phyloP scores from a whole-genome alignment of 2,329 filamentous ascomycete genomes.

The Aspergillus aculeatinus region DNA sequence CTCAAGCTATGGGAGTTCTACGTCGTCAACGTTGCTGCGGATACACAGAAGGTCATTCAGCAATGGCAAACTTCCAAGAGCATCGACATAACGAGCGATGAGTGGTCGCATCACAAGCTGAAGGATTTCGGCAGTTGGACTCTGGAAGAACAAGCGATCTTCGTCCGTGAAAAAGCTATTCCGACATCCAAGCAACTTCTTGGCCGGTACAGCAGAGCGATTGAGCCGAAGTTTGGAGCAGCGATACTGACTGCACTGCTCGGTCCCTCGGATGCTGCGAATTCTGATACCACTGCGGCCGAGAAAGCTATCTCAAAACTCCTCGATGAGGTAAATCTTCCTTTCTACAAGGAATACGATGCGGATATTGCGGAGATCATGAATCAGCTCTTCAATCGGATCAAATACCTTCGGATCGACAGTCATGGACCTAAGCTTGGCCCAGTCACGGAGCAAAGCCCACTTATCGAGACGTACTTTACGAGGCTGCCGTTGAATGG shows the following conservation, averaged over 20 bases:
- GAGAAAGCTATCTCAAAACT: slow-evolving; percentile 59
- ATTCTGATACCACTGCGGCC: slow-evolving; percentile 44
- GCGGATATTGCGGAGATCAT: slow-evolving; percentile 77
- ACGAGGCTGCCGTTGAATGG: slow-evolving; percentile 80
- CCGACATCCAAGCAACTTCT: slow-evolving; percentile 71
- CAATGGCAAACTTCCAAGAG: slow-evolving; percentile 62
- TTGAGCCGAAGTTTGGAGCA: slow-evolving; percentile 70
- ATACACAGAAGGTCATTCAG: slow-evolving; percentile 66
- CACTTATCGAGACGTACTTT: slow-evolving; percentile 92
- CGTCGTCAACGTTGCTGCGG: slow-evolving; percentile 72
- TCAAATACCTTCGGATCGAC: slow-evolving; percentile 93
- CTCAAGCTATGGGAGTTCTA: slow-evolving; percentile 94
- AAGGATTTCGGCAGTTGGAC: slow-evolving; percentile 55
- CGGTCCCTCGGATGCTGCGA: slow-evolving; percentile 63
- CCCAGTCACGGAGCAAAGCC: slow-evolving; percentile 71
- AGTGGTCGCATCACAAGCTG: slow-evolving; percentile 32
- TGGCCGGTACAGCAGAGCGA: slow-evolving; percentile 70
- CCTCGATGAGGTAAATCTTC: slow-evolving; percentile 80
- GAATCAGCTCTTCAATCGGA: slow-evolving; percentile 88
- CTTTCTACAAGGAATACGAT: slow-evolving; percentile 91
- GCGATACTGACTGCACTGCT: slow-evolving; percentile 66
- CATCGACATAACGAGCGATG: slow-evolving; percentile 16
- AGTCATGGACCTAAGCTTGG: slow-evolving; percentile 85
- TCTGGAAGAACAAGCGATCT: slow-evolving; percentile 58
- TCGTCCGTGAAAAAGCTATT: slow-evolving; percentile 68